Evolutionary conservation across 352 stramenopile species (phyloP).

Genomic region (Plasmopara muralis): DNA sequence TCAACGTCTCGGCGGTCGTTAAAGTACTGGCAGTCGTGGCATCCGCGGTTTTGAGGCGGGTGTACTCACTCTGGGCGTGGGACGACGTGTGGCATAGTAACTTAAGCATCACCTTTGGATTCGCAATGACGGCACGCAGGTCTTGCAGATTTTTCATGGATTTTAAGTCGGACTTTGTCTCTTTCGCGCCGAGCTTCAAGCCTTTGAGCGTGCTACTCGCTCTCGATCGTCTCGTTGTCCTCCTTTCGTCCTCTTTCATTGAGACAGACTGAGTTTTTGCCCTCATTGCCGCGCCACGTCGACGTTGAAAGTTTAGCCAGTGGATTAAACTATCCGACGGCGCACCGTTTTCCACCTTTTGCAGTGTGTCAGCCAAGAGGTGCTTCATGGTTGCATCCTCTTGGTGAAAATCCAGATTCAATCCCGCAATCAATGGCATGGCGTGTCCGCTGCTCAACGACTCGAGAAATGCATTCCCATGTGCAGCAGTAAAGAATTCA

Average conservation of each 20-base stretch:
- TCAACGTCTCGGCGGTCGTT: constrained; percentile 40
- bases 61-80: constrained; percentile 46
- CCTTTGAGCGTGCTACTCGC: background rate
- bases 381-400: constrained; percentile 32
- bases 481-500: constrained; percentile 47
- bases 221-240: constrained; percentile 12
- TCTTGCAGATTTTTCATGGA: constrained; percentile 63
- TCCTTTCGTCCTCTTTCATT: background rate
- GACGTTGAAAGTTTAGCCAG: constrained; percentile 65
- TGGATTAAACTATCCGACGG: constrained; percentile 57
- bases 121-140: constrained; percentile 40
- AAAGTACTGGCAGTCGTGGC: constrained; percentile 25
- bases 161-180: constrained; percentile 65
- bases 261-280: constrained; percentile 2
- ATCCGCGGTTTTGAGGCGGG: constrained; percentile 41
- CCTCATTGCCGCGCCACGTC: constrained; percentile 33
- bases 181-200: constrained; percentile 32
- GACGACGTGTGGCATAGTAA: constrained; percentile 54
- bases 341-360: constrained; percentile 34
- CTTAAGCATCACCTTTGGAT: constrained; percentile 63
- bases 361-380: constrained; percentile 26
- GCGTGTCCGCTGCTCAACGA: constrained; percentile 49
- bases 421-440: constrained; percentile 37
- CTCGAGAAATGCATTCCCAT: constrained; percentile 51
- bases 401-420: constrained; percentile 33